phyloP scores from a whole-genome alignment of 148 eudicot species.

The Vaccinium macrocarpon region DNA sequence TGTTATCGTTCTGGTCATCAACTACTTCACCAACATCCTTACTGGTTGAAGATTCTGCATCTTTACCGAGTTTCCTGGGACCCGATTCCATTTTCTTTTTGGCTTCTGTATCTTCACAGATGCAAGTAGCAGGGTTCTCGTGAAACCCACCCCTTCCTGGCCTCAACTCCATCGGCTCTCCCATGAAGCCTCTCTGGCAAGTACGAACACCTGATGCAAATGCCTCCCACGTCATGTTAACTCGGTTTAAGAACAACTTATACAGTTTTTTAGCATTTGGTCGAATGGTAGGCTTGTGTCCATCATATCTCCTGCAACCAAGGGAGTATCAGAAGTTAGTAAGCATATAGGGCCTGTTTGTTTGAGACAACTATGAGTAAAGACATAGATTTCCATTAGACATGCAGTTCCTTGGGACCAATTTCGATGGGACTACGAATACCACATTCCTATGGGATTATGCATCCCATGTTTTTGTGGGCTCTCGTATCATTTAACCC shows the following conservation, averaged over 20 bases:
- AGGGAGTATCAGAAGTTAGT: neutral
- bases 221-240: constrained; percentile 88
- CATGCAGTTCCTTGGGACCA: neutral
- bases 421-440: neutral
- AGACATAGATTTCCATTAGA: neutral
- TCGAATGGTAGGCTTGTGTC: constrained; percentile 96
- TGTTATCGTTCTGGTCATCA: constrained; percentile 46
- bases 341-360: neutral
- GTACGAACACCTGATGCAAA: constrained; percentile 61
- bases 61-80: constrained; percentile 40
- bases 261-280: constrained; percentile 90
- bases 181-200: constrained; percentile 87
- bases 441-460: neutral
- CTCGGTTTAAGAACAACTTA: constrained; percentile 54
- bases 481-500: neutral
- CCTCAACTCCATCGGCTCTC: constrained; percentile 79
- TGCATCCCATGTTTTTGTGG: neutral
- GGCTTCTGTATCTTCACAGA: constrained; percentile 79
- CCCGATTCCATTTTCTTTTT: constrained; percentile 39
- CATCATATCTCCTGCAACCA: constrained; percentile 81
- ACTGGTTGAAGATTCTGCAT: constrained; percentile 19
- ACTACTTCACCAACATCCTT: constrained; percentile 41
- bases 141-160: constrained; percentile 94
- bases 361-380: neutral
- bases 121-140: constrained; percentile 86